Conservation (phyloP, 352 stramenopile genomes). For the Phytophthora chlamydospora region DNA sequence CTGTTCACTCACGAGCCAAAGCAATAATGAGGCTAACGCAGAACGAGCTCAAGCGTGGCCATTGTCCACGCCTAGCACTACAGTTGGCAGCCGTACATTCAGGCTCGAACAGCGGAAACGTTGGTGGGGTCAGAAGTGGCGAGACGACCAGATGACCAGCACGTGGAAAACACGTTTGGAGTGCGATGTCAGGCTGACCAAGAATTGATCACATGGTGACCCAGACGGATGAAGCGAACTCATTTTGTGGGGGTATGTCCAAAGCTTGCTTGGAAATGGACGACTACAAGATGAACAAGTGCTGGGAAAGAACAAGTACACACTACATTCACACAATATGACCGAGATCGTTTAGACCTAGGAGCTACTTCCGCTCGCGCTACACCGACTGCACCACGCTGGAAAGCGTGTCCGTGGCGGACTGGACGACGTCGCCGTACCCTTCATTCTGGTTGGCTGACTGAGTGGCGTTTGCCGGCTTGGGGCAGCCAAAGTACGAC, state of each 20-base stretch:
- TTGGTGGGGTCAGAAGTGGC: constrained; percentile 16
- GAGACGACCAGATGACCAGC: constrained; percentile 9
- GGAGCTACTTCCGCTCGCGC: constrained; percentile 5
- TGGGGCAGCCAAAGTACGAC: constrained; percentile 50
- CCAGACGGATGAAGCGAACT: too few relatives aligned
- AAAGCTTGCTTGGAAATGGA: not conserved
- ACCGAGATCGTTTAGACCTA: constrained; percentile 3
- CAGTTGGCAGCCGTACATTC: constrained; percentile 6
- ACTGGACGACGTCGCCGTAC: constrained; percentile 15
- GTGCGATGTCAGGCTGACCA: too few relatives aligned
- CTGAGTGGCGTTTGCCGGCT: constrained; percentile 29
- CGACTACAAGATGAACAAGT: constrained; percentile 1
- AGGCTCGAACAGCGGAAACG: constrained; percentile 11
- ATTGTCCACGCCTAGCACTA: constrained; percentile 1
- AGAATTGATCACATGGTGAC: too few relatives aligned
- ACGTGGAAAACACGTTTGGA: too few relatives aligned
- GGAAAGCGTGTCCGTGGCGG: constrained; percentile 12
- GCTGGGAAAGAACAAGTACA: too few relatives aligned
- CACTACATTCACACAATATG: too few relatives aligned
- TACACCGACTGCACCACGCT: constrained; percentile 34
- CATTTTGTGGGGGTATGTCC: too few relatives aligned
- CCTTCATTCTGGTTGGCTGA: constrained; percentile 8
- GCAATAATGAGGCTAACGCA: not conserved
- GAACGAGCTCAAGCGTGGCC: not conserved
- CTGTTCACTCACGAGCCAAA: too few relatives aligned